These are phyloP conservation scores for Trichoderma sp. DNA, from an alignment of 2,329 filamentous ascomycete genomes.

Conservation along the genomic window DNA sequence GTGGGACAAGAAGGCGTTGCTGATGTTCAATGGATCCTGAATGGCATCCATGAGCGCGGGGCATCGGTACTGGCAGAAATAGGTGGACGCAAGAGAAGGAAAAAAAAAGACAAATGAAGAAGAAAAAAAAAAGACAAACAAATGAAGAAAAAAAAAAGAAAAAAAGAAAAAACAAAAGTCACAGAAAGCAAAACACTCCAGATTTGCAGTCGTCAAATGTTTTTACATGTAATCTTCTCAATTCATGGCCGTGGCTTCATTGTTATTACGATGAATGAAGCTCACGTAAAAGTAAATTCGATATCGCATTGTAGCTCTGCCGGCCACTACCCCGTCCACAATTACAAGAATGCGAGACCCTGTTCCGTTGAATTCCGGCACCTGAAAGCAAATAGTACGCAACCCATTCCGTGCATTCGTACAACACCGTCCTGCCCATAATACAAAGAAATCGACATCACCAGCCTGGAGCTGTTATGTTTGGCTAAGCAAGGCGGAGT, in stretches of 20 bases:
- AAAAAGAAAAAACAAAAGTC: too few species aligned
- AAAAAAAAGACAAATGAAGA: neutral
- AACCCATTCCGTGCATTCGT: slow-evolving; percentile 41
- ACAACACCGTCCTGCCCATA: slow-evolving; percentile 42
- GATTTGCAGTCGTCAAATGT: neutral
- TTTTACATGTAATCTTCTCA: slow-evolving; percentile 6
- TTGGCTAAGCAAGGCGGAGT: neutral
- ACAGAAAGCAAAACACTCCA: neutral
- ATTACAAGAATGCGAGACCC: slow-evolving; percentile 33
- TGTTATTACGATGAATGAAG: slow-evolving; percentile 14
- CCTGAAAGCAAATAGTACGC: slow-evolving; percentile 37
- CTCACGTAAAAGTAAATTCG: slow-evolving; percentile 8
- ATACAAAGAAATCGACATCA: slow-evolving; percentile 33
- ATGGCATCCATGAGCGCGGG: too few species aligned
- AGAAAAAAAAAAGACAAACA: neutral
- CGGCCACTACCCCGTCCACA: slow-evolving; percentile 32
- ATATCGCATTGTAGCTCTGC: slow-evolving; percentile 25
- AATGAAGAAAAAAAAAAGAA: too few species aligned
- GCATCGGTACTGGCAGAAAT: too few species aligned
- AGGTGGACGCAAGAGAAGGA: too few species aligned
- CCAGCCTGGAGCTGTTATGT: slow-evolving; percentile 16
- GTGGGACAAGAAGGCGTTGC: too few species aligned
- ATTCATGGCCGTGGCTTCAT: slow-evolving; percentile 15
- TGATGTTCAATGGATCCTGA: too few species aligned
- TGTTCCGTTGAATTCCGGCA: slow-evolving; percentile 35